A percentile compares a stretch with the other conserved stretches of the same genome.
These are phyloP conservation scores for Posidonia australis DNA, from an alignment of 106 monocot species.

Conservation along the genomic window DNA sequence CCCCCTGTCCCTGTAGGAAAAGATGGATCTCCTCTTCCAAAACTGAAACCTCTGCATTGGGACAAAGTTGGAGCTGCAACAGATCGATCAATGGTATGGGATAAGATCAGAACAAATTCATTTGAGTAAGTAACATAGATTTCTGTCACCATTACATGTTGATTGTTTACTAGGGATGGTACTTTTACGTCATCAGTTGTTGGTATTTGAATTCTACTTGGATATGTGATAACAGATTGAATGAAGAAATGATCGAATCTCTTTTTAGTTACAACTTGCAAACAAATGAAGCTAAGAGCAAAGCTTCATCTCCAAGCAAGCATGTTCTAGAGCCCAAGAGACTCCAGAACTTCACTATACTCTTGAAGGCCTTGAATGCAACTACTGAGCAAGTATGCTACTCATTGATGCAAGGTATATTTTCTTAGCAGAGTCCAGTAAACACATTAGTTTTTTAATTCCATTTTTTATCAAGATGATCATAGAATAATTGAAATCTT, in stretches of 20 bases:
- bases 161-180: no score
- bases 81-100: slow-evolving; percentile 81
- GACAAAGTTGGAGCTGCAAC: slow-evolving; percentile 76
- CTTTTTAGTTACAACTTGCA: slow-evolving; percentile 66
- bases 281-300: slow-evolving; percentile 39
- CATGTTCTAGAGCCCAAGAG: slow-evolving; percentile 79
- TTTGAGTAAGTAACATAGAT: slow-evolving; percentile 45
- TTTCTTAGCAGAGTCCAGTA: background rate
- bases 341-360: slow-evolving; percentile 78
- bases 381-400: slow-evolving; percentile 49
- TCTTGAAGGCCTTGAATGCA: slow-evolving; percentile 81
- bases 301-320: slow-evolving; percentile 47
- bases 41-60: slow-evolving; percentile 91
- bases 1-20: slow-evolving; percentile 14
- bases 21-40: slow-evolving; percentile 44
- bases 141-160: background rate
- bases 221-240: slow-evolving; percentile 31
- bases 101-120: slow-evolving; percentile 73
- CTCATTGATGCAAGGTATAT: slow-evolving; percentile 49
- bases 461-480: no score
- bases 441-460: no score
- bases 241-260: slow-evolving; percentile 79
- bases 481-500: no score
- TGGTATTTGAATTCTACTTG: background rate
- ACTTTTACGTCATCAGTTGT: no score